phyloP scores from a whole-genome alignment of 179 eudicot genomes.

The Silene coronaria region DNA sequence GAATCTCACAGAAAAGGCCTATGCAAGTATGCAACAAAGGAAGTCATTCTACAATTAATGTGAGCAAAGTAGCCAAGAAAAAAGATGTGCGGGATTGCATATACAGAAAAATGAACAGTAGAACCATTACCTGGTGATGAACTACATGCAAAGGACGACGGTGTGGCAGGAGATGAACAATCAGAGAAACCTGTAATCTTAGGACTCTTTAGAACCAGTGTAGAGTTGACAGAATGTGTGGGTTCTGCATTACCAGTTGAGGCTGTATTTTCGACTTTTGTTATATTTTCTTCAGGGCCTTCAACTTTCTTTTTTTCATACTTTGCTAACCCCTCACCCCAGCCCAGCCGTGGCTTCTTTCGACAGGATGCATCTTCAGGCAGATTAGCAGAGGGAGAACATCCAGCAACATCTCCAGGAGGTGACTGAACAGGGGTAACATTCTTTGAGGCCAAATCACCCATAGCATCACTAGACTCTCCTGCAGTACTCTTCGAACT shows the following conservation, averaged over 20 bases:
- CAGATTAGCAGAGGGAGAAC: slow-evolving; percentile 34
- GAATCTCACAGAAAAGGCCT: neutral
- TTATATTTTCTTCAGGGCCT: slow-evolving; percentile 53
- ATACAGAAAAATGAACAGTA: neutral
- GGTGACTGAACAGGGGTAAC: slow-evolving; percentile 48
- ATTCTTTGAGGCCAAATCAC: slow-evolving; percentile 39
- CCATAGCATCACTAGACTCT: slow-evolving; percentile 42
- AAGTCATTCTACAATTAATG: neutral
- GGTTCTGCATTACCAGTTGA: slow-evolving; percentile 35
- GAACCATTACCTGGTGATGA: slow-evolving; percentile 70
- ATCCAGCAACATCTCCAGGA: slow-evolving; percentile 49
- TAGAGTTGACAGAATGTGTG: slow-evolving; percentile 33
- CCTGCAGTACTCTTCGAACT: slow-evolving; percentile 58
- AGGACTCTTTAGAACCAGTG: slow-evolving; percentile 59
- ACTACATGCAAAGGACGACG: slow-evolving; percentile 77
- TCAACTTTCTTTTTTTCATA: slow-evolving; percentile 90
- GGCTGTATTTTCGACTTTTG: slow-evolving; percentile 31
- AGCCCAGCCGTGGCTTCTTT: slow-evolving; percentile 88
- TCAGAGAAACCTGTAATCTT: slow-evolving; percentile 43
- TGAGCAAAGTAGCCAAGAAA: neutral
- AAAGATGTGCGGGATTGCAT: neutral
- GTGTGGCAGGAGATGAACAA: slow-evolving; percentile 80
- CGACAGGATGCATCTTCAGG: slow-evolving; percentile 55
- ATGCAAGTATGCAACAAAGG: neutral
- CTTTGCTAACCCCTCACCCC: slow-evolving; percentile 97